Evolutionary conservation across 305 asterid genomes (phyloP).

Genomic region (Lippia alba): DNA sequence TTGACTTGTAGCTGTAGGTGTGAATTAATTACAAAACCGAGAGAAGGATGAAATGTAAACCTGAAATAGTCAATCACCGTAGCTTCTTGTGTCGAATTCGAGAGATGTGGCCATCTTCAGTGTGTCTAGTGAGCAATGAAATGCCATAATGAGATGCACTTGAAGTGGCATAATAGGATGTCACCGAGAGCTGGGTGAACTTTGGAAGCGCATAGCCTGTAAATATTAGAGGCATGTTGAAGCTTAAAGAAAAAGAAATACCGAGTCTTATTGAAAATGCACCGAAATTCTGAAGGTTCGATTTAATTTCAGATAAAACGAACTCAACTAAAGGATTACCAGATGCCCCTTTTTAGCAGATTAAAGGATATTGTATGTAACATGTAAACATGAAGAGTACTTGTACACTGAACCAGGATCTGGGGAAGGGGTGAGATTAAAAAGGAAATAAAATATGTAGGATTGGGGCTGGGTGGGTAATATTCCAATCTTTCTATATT

Average conservation of each 20-base stretch:
- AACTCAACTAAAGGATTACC: too few relatives aligned
- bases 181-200: constrained; percentile 77
- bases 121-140: constrained; percentile 81
- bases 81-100: constrained; percentile 50
- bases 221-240: constrained; percentile 15
- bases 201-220: constrained; percentile 64
- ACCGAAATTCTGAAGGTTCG: background rate
- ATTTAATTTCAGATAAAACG: background rate
- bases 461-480: too few relatives aligned
- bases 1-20: too few relatives aligned
- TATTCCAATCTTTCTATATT: too few relatives aligned
- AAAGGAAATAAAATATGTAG: too few relatives aligned
- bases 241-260: too few relatives aligned
- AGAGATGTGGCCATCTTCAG: constrained; percentile 59
- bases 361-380: too few relatives aligned
- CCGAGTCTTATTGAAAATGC: too few relatives aligned
- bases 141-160: constrained; percentile 81
- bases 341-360: too few relatives aligned
- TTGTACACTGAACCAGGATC: too few relatives aligned
- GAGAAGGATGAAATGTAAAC: constrained; percentile 18
- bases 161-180: constrained; percentile 82
- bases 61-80: constrained; percentile 41
- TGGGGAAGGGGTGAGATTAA: too few relatives aligned
- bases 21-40: constrained; percentile 34
- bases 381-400: too few relatives aligned